Percentiles rank a stretch among this genome's conserved stretches.
Evolutionary conservation across 495 filamentous ascomycete species (phyloP).

Genomic region (Neurospora sp.): DNA sequence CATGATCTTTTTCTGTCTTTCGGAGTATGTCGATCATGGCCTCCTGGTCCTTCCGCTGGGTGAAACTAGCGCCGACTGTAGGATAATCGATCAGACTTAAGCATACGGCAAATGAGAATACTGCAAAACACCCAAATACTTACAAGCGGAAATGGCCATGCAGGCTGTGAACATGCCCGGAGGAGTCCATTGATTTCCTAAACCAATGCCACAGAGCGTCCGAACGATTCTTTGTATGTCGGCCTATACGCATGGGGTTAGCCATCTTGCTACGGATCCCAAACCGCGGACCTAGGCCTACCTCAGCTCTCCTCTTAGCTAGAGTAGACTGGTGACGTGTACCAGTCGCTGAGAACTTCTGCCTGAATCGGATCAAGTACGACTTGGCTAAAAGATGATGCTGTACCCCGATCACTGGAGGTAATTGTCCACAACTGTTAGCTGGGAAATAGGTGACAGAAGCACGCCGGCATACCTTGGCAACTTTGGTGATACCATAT

Average conservation of each 20-base stretch:
- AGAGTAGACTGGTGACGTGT: conserved; percentile 33
- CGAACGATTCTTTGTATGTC: conserved; percentile 34
- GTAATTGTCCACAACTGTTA: background rate
- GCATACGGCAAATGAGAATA: conserved; percentile 24
- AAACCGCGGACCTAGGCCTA: conserved; percentile 5
- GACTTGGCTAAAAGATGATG: conserved; percentile 47
- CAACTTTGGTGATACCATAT: conserved; percentile 39
- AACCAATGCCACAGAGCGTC: conserved; percentile 41
- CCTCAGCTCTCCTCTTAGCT: conserved; percentile 22
- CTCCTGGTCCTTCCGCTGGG: conserved; percentile 25
- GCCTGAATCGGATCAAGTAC: conserved; percentile 22
- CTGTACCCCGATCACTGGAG: conserved; percentile 39
- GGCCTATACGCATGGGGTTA: conserved; percentile 14
- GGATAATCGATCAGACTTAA: conserved; percentile 4
- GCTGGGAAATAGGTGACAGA: background rate
- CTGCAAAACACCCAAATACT: conserved; percentile 13
- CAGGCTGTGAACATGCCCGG: conserved; percentile 45
- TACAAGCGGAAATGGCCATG: conserved; percentile 44
- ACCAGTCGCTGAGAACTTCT: background rate
- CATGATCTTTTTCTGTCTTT: conserved; percentile 34
- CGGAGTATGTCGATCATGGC: conserved; percentile 32
- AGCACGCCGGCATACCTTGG: conserved; percentile 27
- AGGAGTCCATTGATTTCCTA: conserved; percentile 40
- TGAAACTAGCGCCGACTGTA: conserved; percentile 7
- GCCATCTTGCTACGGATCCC: background rate